These are phyloP conservation scores for Beta corolliflora DNA, from an alignment of 179 eudicot genomes.

Conservation along the genomic window DNA sequence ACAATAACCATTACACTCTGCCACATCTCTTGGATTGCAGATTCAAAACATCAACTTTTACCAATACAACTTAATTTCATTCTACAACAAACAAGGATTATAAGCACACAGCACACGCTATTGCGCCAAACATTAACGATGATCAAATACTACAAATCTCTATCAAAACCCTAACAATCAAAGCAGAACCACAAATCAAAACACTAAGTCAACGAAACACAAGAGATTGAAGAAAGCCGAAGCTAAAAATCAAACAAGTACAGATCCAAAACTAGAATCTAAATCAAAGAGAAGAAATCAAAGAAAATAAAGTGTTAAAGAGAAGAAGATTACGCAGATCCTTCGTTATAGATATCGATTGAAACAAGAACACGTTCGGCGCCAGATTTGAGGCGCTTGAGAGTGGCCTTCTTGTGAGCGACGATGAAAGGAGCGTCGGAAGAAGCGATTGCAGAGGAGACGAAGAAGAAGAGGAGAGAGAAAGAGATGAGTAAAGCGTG, in stretches of 20 bases:
- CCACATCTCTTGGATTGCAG: background rate
- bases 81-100: background rate
- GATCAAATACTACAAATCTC: background rate
- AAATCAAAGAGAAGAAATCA: background rate
- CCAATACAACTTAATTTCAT: background rate
- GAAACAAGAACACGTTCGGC: constrained; percentile 69
- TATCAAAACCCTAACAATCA: constrained; percentile 4
- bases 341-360: constrained; percentile 77
- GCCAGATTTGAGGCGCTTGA: constrained; percentile 76
- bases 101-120: too few species aligned
- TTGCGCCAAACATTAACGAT: background rate
- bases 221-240: background rate
- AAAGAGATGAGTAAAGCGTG: constrained; percentile 29
- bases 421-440: constrained; percentile 74
- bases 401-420: constrained; percentile 83
- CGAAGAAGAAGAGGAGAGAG: constrained; percentile 33
- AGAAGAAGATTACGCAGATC: constrained; percentile 61
- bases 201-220: constrained; percentile 3
- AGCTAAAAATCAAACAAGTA: background rate
- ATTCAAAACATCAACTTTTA: background rate
- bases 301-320: background rate
- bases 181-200: background rate
- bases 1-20: too few species aligned
- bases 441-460: constrained; percentile 34
- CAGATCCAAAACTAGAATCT: constrained; percentile 11